Base-by-base conservation (phyloP, 106 monocot genomes). In the Xerophyta viscosa region DNA sequence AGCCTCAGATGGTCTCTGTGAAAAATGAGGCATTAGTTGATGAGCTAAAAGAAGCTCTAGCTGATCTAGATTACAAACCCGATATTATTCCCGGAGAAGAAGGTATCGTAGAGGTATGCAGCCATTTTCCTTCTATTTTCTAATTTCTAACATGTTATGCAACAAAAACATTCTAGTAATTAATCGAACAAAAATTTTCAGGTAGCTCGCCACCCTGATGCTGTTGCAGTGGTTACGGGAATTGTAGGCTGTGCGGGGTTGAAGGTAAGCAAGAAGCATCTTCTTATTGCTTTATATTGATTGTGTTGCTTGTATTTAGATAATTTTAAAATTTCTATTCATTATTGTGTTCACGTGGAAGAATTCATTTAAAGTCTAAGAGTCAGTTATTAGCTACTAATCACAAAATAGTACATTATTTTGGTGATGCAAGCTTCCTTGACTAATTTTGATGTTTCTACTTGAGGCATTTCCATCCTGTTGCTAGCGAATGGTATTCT, bases 171-270 rank as follows among this genome's bases (percentile, higher is more conserved):
- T 33, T 33, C 11, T 33, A 33, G 7, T 33, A 33, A 33, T 33
- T 5, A 5, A 6, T 33, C 7, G 33, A 33, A 11, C 5, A 15
- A 24, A 51, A 43, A 46, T 27, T 67, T 44, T 66, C 66, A 93
- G 93, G 93, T 88, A 69, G 88, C 93, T 59, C 77, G 88, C 54
- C 93, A 93, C 66, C 87, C 80, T 48, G 93, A 93, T 61, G 88
- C 88, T 37, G 83, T 80, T 26, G 72, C 88, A 51, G 93, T 93
- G 29, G 88, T 93, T 57, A 93, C 93, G 46, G 93, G 93, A 64
- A 93, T 93, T 66, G 93, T 93, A 60, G 93, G 93, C 17, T 93
- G 93, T 84, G 93, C 93, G 17, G 93, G 93, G 18, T 68, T 93
- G 57, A 93, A 88, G 93, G 93, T 93, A 80, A 42, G 29, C 20